phyloP scores from a whole-genome alignment of 2,329 filamentous ascomycete species.

The Madurella mycetomatis region DNA sequence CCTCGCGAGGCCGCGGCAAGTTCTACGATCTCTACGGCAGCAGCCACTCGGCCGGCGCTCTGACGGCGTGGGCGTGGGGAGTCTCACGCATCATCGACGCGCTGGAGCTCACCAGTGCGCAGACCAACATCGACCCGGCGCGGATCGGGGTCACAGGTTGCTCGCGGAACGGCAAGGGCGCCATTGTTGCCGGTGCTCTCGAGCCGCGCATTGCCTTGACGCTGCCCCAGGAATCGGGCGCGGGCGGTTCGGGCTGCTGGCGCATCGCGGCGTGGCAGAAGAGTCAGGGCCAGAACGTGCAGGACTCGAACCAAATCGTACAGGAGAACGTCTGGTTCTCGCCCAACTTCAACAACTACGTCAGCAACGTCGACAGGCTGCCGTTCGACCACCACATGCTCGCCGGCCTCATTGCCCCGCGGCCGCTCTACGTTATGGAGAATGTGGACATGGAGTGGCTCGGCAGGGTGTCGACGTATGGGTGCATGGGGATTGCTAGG shows the following conservation, averaged over 20 bases:
- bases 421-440: slow-evolving; percentile 47
- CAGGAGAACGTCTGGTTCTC: slow-evolving; percentile 53
- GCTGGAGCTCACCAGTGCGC: slow-evolving; percentile 36
- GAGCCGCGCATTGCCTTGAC: slow-evolving; percentile 46
- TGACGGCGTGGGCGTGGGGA: slow-evolving; percentile 49
- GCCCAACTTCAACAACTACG: slow-evolving; percentile 43
- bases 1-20: slow-evolving; percentile 43
- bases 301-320: slow-evolving; percentile 47
- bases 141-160: slow-evolving; percentile 45
- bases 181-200: slow-evolving; percentile 45
- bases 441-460: slow-evolving; percentile 49
- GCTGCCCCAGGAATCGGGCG: slow-evolving; percentile 46
- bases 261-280: slow-evolving; percentile 28
- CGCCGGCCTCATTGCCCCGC: slow-evolving; percentile 46
- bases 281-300: slow-evolving; percentile 39
- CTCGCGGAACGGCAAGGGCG: slow-evolving; percentile 49
- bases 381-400: slow-evolving; percentile 52
- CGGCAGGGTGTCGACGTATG: slow-evolving; percentile 43
- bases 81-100: slow-evolving; percentile 46
- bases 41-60: slow-evolving; percentile 40
- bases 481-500: slow-evolving; percentile 45
- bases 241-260: slow-evolving; percentile 48
- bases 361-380: slow-evolving; percentile 45
- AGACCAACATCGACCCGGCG: slow-evolving; percentile 34
- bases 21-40: slow-evolving; percentile 49